A percentile compares a stretch with the other conserved stretches of the same genome.
These are phyloP conservation scores for Ettlia oleoabundans DNA, from an alignment of 139 green algal species.

Conservation along the genomic window DNA sequence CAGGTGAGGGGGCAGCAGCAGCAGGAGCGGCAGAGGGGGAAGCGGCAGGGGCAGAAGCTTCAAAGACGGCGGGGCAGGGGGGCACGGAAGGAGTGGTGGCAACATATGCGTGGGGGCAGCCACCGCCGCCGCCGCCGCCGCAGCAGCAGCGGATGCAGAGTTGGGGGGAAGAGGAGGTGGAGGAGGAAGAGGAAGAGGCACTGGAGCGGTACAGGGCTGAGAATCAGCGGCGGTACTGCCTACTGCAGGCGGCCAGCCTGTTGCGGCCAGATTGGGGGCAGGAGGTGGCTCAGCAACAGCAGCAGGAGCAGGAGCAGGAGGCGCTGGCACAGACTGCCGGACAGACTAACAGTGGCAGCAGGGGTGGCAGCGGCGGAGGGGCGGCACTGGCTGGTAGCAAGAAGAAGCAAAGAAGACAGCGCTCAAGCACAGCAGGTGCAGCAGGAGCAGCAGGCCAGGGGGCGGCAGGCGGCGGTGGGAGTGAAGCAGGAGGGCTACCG, in stretches of 20 bases:
- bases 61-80: too few species aligned
- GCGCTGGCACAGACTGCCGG: not conserved
- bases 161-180: not conserved
- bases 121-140: too few species aligned
- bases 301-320: not conserved
- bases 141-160: not conserved
- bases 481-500: too few species aligned
- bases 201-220: not conserved
- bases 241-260: not conserved
- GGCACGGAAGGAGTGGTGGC: too few species aligned
- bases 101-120: too few species aligned
- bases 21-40: too few species aligned
- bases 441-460: not conserved
- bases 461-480: too few species aligned
- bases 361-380: not conserved
- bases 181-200: not conserved
- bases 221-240: conserved; percentile 9
- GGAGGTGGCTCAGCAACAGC: not conserved
- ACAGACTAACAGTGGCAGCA: not conserved
- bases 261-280: conserved; percentile 4
- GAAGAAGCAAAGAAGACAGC: not conserved
- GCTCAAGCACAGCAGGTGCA: not conserved
- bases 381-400: not conserved
- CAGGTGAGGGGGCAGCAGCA: too few species aligned
- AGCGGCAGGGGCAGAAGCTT: too few species aligned